Evolutionary conservation across 2,329 filamentous ascomycete genomes (phyloP).

Genomic region (Colletotrichum sp.): DNA sequence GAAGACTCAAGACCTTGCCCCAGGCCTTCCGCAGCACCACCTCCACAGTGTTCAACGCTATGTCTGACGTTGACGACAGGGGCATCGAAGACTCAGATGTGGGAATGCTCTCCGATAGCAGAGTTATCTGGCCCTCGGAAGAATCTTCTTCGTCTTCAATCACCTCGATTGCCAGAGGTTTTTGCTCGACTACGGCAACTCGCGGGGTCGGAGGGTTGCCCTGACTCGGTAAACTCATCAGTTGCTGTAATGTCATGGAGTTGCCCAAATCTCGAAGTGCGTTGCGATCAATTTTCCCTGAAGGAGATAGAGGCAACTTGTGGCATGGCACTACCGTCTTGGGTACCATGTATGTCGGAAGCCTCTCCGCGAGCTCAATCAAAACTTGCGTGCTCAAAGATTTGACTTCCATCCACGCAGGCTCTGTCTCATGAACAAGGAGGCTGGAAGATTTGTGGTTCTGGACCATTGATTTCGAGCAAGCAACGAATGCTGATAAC

Average conservation of each 20-base stretch:
- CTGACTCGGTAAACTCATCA: neutral
- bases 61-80: neutral
- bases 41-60: neutral
- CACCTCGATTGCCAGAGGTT: accelerated
- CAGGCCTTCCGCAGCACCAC: conserved; percentile 4
- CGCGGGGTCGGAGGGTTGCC: neutral
- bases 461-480: neutral
- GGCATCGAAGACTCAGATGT: neutral
- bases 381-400: neutral
- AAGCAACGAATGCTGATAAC: neutral
- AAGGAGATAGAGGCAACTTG: neutral
- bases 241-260: neutral
- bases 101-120: neutral
- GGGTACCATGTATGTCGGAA: conserved; percentile 19
- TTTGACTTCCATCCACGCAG: neutral
- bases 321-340: neutral
- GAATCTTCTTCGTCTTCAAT: neutral
- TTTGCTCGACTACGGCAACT: neutral
- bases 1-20: conserved; percentile 10
- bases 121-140: neutral
- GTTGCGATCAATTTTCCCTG: conserved; percentile 12
- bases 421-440: neutral
- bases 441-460: accelerated
- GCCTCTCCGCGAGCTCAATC: neutral
- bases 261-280: neutral